Conservation (phyloP, 257 asterid genomes). For the Plantago major region DNA sequence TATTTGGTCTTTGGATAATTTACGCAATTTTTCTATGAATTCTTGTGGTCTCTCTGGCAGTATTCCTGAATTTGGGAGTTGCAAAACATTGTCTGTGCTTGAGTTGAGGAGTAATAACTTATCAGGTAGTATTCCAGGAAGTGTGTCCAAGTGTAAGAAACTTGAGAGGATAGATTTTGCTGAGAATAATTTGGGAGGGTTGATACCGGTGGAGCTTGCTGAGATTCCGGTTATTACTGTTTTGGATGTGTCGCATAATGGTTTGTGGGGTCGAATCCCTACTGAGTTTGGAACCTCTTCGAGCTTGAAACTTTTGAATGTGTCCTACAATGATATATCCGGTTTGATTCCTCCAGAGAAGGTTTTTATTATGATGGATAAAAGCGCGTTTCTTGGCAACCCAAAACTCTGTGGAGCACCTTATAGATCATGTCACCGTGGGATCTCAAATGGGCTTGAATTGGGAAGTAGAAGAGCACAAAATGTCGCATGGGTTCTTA, state of each 20-base stretch:
- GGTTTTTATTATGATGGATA: constrained; percentile 49
- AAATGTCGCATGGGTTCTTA: constrained; percentile 79
- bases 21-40: constrained; percentile 72
- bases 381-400: constrained; percentile 73
- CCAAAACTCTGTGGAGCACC: constrained; percentile 80
- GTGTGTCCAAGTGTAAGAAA: constrained; percentile 54
- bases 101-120: constrained; percentile 69
- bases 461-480: constrained; percentile 71
- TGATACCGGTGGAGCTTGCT: constrained; percentile 57
- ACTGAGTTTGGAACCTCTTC: constrained; percentile 41
- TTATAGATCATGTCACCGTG: constrained; percentile 44
- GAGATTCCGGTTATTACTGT: constrained; percentile 43
- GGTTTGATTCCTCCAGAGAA: constrained; percentile 66
- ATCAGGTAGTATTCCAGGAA: constrained; percentile 60
- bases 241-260: constrained; percentile 61
- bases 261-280: constrained; percentile 61
- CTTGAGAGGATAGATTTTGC: constrained; percentile 64
- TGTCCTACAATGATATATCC: constrained; percentile 78
- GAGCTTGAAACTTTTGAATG: constrained; percentile 56
- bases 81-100: constrained; percentile 54
- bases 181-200: constrained; percentile 61
- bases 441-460: constrained; percentile 53
- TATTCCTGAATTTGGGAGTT: constrained; percentile 59
- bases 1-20: constrained; percentile 52
- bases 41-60: constrained; percentile 68